Base-by-base conservation (phyloP, 2,329 filamentous ascomycete species). In the Neoscytalidium dimidiatum region DNA sequence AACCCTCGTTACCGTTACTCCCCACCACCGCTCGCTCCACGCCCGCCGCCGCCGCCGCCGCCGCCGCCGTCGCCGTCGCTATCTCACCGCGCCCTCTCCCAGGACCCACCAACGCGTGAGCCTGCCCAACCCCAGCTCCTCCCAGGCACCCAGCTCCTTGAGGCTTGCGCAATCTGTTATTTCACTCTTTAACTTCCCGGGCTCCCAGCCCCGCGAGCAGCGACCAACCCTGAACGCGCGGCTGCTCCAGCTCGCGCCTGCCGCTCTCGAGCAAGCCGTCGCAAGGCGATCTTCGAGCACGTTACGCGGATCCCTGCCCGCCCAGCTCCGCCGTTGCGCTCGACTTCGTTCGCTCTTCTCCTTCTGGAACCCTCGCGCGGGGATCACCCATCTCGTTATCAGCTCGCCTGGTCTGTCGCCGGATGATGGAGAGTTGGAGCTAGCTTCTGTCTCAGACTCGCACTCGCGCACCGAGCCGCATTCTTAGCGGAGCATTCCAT, bases 361-460 rank as follows among this genome's bases (percentile, higher is more conserved):
- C 31, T 49, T 51, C 58, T 26, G 44, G 41, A 11, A 8, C 9
- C 29, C 57, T 19, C 28, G 57, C 28, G 57, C 41, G 41, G 57
- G 41, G 57, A 61, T 43, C 43, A n/a, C 29, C 57, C 57, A 48
- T 49, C n/a, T n/a, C 41, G 43, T 51, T 51, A 38, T 49, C 58
- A 28, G 44, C 58, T 41, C 23, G 29, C 58, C 57, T 60, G 41
- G 28, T 46, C 56, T 21, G 35, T 29, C 41, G 28, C 28, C 38
- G 38, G 62, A 64, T 21, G 43, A 64, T 64, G 62, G 62, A 43
- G 62, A 64, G 62, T 64, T 41, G 51, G 51, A 58, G 52, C n/a
- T 64, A 64, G 52, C 51, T 48, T 21, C n/a, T 28, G 43, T 64
- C 35, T 64, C 28, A 58, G 51, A 57, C 51, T 19, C 31, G 43